phyloP scores from a whole-genome alignment of 2,329 filamentous ascomycete genomes.

The Seiridium unicorne region DNA sequence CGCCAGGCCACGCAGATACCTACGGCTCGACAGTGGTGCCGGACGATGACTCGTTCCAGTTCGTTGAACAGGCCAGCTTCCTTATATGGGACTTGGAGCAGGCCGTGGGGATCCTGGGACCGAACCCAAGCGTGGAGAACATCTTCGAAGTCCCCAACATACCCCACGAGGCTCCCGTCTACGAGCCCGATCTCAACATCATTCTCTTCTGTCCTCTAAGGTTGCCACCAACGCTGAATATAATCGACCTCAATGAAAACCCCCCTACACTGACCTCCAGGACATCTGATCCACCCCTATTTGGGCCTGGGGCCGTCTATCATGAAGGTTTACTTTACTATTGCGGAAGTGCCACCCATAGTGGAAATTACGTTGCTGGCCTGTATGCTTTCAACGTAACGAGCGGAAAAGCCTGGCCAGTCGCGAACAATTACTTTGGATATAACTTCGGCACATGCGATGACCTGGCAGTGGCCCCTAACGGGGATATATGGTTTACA shows the following conservation, averaged over 20 bases:
- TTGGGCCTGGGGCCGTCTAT: not conserved
- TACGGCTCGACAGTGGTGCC: not conserved
- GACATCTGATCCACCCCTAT: not conserved
- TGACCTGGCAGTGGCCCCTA: slow-evolving; percentile 31
- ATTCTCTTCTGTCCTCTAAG: not conserved
- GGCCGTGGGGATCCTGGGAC: not conserved
- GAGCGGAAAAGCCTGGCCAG: slow-evolving; percentile 19
- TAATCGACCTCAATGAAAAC: not conserved
- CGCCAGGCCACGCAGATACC: too few relatives aligned
- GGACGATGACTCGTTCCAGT: not conserved
- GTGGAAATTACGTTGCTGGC: not conserved
- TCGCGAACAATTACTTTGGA: slow-evolving; percentile 32
- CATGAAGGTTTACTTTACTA: not conserved
- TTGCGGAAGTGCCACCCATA: not conserved
- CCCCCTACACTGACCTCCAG: not conserved
- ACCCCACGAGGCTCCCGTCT: not conserved
- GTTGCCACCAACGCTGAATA: not conserved
- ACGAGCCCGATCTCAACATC: not conserved
- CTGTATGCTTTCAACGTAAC: not conserved
- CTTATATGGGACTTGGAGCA: not conserved
- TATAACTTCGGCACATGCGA: slow-evolving; percentile 35
- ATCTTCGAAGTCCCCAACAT: not conserved
- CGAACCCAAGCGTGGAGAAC: not conserved
- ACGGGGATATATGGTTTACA: slow-evolving; percentile 20
- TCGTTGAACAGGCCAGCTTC: not conserved